Evolutionary conservation across 805 yeast genomes (phyloP), one percentile per base, ranked within the genome.

Genomic region (Metschnikowia koreensis): DNA sequence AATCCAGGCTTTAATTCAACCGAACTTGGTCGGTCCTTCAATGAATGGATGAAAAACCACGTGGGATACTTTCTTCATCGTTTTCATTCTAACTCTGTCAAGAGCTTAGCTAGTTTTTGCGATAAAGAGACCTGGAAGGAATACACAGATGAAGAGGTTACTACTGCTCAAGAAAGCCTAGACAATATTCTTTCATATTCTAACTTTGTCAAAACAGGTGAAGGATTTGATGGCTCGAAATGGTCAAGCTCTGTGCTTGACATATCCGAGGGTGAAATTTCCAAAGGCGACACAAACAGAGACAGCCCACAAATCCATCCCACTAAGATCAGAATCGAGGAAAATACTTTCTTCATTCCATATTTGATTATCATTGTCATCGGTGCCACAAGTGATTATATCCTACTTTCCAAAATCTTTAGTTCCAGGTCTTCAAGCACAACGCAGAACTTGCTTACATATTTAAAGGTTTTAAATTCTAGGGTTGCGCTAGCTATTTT

Each of bases 41-140:
- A 85, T 47, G 89, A 84, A 51, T 80, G 84, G 60, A 68, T 91
- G 13, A 80, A 77, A n/a, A 76, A 79, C 33, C 96, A 89, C 56
- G 76, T 86, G 4, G 82, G 77, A 53, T 77, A 79, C 49, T 91
- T 81, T 63, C 69, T 82, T 37, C 72, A 73, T 31, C 72, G 81
- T 33, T 79, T 80, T 59, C 91, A 87, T 56, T 75, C 76, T 44
- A 72, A 73, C 13, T 74, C 79, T 27, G 65, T 81, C 47, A 77
- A 76, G 50, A 64, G 66, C 6, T 67, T 89, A 28, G 71, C 79
- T 6, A 63, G 63, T 4, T 70, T 74, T 15, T 72, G 88, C 50
- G 92, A 87, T 46, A 71, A 73, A 44, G 98, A 92, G 57, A 71
- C 71, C 22, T 93, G 98, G 98, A 82, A 81, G 52, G 96, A 92